Percentiles rank a stretch among this genome's conserved stretches.
Conservation (phyloP, 2,329 filamentous ascomycete genomes). For the Paraphoma chrysanthemicola region DNA sequence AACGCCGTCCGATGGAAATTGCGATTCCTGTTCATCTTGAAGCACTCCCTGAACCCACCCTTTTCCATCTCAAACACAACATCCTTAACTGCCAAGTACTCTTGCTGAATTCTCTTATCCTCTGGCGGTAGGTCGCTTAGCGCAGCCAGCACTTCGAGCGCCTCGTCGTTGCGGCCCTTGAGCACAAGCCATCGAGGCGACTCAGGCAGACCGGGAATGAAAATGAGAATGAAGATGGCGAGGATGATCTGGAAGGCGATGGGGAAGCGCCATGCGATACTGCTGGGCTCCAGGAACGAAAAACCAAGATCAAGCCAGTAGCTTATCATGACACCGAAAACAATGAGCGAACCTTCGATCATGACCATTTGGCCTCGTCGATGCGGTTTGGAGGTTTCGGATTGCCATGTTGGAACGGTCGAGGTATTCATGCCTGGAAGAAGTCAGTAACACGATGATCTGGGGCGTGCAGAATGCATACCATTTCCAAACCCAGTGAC, state of each 20-base stretch:
- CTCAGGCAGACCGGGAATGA: conserved; percentile 51
- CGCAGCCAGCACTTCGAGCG: conserved; percentile 44
- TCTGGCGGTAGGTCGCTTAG: conserved; percentile 49
- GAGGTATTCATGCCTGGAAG: conserved; percentile 32
- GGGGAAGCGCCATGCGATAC: conserved; percentile 56
- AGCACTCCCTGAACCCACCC: conserved; percentile 63
- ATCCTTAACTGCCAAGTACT: conserved; percentile 47
- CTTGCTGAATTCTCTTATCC: conserved; percentile 45
- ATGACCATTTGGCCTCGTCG: conserved; percentile 56
- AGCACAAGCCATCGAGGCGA: conserved; percentile 60
- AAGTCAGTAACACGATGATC: neutral
- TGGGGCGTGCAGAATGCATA: conserved; percentile 37
- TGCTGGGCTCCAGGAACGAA: conserved; percentile 56
- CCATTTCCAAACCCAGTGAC: conserved; percentile 59
- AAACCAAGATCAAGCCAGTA: conserved; percentile 55
- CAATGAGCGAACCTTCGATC: conserved; percentile 56
- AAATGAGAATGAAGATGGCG: conserved; percentile 61
- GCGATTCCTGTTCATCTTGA: conserved; percentile 60
- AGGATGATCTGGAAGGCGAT: conserved; percentile 65
- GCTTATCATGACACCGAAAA: conserved; percentile 52
- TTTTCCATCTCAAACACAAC: conserved; percentile 49
- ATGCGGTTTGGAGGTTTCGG: conserved; percentile 56
- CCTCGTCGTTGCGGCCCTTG: conserved; percentile 57
- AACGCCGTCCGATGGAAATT: conserved; percentile 54
- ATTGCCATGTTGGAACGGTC: conserved; percentile 56